phyloP scores from a whole-genome alignment of 208 protist species.

The Trypanosoma platydactyli region DNA sequence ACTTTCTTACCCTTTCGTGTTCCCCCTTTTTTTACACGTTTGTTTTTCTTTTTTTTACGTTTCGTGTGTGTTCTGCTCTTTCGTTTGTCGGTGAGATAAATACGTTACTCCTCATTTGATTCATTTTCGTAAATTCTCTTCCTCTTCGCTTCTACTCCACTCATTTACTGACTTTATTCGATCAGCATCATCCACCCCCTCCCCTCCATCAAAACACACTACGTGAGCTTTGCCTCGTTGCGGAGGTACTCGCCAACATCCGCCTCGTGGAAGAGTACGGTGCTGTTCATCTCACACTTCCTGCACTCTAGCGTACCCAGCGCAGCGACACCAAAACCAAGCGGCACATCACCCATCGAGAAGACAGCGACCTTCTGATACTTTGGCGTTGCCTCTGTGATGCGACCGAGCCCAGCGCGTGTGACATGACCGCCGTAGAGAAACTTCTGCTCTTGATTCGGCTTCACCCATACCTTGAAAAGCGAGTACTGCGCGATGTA shows the following conservation, averaged over 20 bases:
- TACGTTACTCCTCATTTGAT: background rate
- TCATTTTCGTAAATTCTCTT: background rate
- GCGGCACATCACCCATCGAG: constrained; percentile 96
- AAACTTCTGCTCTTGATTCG: constrained; percentile 98
- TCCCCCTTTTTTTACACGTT: too few species aligned
- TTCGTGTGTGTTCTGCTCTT: too few species aligned
- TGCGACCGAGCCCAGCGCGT: constrained; percentile 96
- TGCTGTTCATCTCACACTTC: constrained; percentile 95
- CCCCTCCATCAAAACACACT: too few species aligned
- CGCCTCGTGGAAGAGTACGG: constrained; percentile 97
- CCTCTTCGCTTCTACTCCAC: background rate
- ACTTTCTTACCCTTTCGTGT: too few species aligned
- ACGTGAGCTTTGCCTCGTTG: constrained; percentile 94
- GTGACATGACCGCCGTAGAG: constrained; percentile 99
- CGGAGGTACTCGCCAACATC: constrained; percentile 99
- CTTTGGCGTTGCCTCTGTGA: constrained; percentile 98
- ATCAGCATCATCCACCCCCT: too few species aligned
- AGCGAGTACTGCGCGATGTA: constrained; percentile 92
- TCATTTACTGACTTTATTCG: too few species aligned
- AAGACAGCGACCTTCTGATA: constrained; percentile 98
- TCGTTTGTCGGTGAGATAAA: too few species aligned
- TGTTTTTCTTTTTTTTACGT: too few species aligned
- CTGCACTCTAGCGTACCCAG: constrained; percentile 96
- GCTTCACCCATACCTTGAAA: constrained; percentile 99
- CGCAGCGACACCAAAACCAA: constrained; percentile 97